These are phyloP conservation scores for Bocquillonia castaneifolia DNA, from an alignment of 441 rosid genomes.

Conservation along the genomic window DNA sequence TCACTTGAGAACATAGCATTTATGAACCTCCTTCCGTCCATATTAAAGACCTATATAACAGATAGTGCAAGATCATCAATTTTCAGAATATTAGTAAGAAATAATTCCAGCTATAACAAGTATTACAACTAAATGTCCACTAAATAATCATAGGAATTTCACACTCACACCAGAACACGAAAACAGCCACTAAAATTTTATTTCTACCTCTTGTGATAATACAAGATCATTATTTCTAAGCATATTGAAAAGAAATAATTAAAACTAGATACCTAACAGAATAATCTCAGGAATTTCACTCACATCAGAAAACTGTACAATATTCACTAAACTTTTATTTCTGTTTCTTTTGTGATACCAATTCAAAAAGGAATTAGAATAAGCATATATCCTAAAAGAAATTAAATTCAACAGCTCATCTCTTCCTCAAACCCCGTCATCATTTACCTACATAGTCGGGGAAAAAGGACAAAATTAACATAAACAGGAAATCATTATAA, in stretches of 20 bases:
- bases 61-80: conserved; percentile 13
- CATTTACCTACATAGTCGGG: neutral
- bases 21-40: conserved; percentile 91
- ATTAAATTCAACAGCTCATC: neutral
- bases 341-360: neutral
- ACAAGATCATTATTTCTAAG: conserved; percentile 15
- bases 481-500: neutral
- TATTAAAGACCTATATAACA: conserved; percentile 58
- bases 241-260: neutral
- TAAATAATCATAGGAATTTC: neutral
- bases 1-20: conserved; percentile 65
- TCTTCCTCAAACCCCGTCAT: neutral
- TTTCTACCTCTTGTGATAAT: neutral
- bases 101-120: neutral
- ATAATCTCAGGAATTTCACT: neutral
- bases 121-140: neutral
- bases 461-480: neutral
- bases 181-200: neutral
- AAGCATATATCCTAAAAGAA: neutral
- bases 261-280: neutral
- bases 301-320: neutral
- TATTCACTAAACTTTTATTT: neutral
- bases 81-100: conserved; percentile 6
- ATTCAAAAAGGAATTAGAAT: neutral
- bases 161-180: neutral